phyloP scores from a whole-genome alignment of 116 monocot species.

The Dioscorea cayenensis region DNA sequence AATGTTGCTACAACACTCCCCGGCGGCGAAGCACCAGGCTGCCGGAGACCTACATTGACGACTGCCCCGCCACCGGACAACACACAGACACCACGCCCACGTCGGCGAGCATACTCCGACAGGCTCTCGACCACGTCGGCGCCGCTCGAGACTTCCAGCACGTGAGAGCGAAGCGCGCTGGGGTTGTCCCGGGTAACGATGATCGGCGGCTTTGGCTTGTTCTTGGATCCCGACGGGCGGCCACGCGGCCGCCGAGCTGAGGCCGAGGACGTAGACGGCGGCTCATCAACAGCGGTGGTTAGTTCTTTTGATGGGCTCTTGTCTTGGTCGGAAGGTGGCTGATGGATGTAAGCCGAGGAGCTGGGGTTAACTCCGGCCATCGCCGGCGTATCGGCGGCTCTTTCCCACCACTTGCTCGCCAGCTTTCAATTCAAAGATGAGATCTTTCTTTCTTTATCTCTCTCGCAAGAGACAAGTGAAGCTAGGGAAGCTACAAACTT shows the following conservation, averaged over 20 bases:
- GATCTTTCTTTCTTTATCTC: too few species aligned
- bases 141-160: slow-evolving; percentile 61
- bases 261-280: slow-evolving; percentile 9
- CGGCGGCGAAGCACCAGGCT: slow-evolving; percentile 32
- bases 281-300: neutral
- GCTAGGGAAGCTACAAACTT: too few species aligned
- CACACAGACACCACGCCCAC: slow-evolving; percentile 60
- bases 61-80: slow-evolving; percentile 60
- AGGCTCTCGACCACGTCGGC: slow-evolving; percentile 62
- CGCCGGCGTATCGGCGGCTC: slow-evolving; percentile 26
- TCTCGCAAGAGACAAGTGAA: too few species aligned
- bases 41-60: slow-evolving; percentile 49
- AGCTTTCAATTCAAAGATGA: slow-evolving; percentile 18
- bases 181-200: slow-evolving; percentile 69
- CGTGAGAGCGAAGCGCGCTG: slow-evolving; percentile 64
- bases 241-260: slow-evolving; percentile 47
- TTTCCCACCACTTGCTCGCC: slow-evolving; percentile 77
- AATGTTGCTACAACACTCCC: slow-evolving; percentile 41
- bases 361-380: slow-evolving; percentile 39
- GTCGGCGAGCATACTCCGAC: slow-evolving; percentile 56
- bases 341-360: slow-evolving; percentile 33
- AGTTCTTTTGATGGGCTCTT: slow-evolving; percentile 13
- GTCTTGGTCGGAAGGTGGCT: slow-evolving; percentile 21
- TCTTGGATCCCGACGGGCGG: slow-evolving; percentile 57
- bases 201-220: slow-evolving; percentile 68